These are phyloP conservation scores for Corchorus capsularis DNA, from an alignment of 345 rosid species.

Conservation along the genomic window DNA sequence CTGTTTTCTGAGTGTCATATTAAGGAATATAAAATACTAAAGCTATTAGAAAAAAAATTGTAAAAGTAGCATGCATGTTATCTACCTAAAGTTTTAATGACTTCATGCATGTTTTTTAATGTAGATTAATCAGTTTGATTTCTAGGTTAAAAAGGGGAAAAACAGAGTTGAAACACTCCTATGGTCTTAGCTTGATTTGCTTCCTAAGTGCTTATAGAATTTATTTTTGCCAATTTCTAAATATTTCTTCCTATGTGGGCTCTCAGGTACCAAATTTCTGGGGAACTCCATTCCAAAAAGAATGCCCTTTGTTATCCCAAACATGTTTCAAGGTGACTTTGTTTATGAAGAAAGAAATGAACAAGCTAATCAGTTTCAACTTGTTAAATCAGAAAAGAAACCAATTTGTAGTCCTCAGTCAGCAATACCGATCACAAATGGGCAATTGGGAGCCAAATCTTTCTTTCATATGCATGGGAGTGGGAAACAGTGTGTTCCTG, in stretches of 20 bases:
- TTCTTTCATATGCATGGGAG: slow-evolving; percentile 32
- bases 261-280: slow-evolving; percentile 38
- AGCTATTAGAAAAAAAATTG: neutral
- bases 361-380: slow-evolving; percentile 40
- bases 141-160: neutral
- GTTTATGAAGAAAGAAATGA: slow-evolving; percentile 42
- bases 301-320: slow-evolving; percentile 56
- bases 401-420: slow-evolving; percentile 35
- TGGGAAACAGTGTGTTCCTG: slow-evolving; percentile 34
- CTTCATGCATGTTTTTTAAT: neutral
- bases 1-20: neutral
- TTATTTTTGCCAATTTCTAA: too few relatives aligned
- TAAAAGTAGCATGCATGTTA: neutral
- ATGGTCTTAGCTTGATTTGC: neutral
- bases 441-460: slow-evolving; percentile 34
- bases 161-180: neutral
- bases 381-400: slow-evolving; percentile 52
- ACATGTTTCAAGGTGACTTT: slow-evolving; percentile 39
- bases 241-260: slow-evolving; percentile 27
- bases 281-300: slow-evolving; percentile 29
- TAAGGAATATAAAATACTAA: neutral
- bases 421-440: slow-evolving; percentile 35
- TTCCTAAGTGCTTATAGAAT: too few relatives aligned
- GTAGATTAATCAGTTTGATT: neutral
- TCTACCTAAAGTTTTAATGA: neutral